These are phyloP conservation scores for Kingdonia uniflora DNA, from an alignment of 164 flowering plant genomes.

Conservation along the genomic window DNA sequence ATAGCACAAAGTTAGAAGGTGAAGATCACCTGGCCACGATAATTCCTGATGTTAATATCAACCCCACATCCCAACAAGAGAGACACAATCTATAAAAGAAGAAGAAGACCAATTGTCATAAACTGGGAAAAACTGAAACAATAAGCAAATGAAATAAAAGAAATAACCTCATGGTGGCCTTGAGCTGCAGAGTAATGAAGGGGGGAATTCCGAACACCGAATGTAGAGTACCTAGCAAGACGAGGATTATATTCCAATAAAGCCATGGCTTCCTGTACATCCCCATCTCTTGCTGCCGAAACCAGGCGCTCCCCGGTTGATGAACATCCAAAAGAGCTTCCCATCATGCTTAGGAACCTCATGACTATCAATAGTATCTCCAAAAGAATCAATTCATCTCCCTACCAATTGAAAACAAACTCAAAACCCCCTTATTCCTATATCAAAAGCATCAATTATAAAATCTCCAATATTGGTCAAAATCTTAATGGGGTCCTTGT, in stretches of 20 bases:
- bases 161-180: slow-evolving; percentile 85
- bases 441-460: slow-evolving; percentile 12
- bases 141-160: not conserved
- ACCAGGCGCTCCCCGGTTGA: slow-evolving; percentile 92
- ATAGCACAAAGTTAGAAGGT: too few relatives aligned
- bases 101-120: slow-evolving; percentile 2
- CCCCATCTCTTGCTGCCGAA: slow-evolving; percentile 97
- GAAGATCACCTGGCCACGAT: slow-evolving; percentile 76
- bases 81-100: slow-evolving; percentile 51
- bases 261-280: slow-evolving; percentile 89
- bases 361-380: slow-evolving; percentile 19
- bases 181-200: slow-evolving; percentile 95
- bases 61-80: slow-evolving; percentile 84
- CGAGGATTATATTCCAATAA: slow-evolving; percentile 86
- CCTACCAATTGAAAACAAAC: slow-evolving; percentile 3
- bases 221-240: slow-evolving; percentile 78
- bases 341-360: slow-evolving; percentile 53
- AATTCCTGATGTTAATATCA: slow-evolving; percentile 83
- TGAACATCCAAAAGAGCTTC: slow-evolving; percentile 97
- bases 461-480: too few relatives aligned
- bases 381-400: not conserved
- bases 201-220: slow-evolving; percentile 92
- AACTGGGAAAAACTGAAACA: not conserved
- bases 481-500: too few relatives aligned
- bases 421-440: too few relatives aligned